Percentiles rank a stretch among this genome's conserved stretches.
Conservation (phyloP, 441 rosid species). For the Erodium trifolium region DNA sequence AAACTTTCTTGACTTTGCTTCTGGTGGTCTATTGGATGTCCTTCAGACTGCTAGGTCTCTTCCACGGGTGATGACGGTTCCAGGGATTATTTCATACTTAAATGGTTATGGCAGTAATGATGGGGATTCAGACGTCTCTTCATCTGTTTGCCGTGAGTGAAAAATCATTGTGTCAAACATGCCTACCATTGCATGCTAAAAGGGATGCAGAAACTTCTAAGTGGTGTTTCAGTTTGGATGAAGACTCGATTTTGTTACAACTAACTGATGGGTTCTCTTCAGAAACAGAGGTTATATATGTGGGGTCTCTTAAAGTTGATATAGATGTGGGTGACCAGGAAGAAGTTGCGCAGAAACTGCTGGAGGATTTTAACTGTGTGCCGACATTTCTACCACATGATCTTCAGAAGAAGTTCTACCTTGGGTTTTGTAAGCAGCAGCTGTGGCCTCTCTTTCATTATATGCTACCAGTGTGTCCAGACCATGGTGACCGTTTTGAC, state of each 20-base stretch:
- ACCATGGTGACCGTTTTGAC: conserved; percentile 83
- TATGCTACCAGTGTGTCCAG: conserved; percentile 88
- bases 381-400: conserved; percentile 75
- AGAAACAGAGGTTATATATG: conserved; percentile 68
- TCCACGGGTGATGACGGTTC: conserved; percentile 72
- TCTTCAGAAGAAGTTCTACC: conserved; percentile 64
- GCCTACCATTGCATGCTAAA: conserved; percentile 66
- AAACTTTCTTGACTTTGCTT: conserved; percentile 51
- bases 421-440: conserved; percentile 82
- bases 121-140: conserved; percentile 45
- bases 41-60: conserved; percentile 65
- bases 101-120: conserved; percentile 48
- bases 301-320: conserved; percentile 73
- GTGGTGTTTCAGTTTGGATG: conserved; percentile 57
- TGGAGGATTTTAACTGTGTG: conserved; percentile 68
- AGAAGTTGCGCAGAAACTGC: conserved; percentile 56
- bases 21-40: conserved; percentile 59
- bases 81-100: conserved; percentile 70
- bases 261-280: conserved; percentile 59
- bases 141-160: conserved; percentile 45
- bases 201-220: conserved; percentile 43
- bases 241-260: conserved; percentile 59
- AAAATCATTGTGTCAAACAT: conserved; percentile 70
- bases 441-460: conserved; percentile 95
- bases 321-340: conserved; percentile 64